phyloP scores from a whole-genome alignment of 331 rosid species.

The Acacia pycnantha region DNA sequence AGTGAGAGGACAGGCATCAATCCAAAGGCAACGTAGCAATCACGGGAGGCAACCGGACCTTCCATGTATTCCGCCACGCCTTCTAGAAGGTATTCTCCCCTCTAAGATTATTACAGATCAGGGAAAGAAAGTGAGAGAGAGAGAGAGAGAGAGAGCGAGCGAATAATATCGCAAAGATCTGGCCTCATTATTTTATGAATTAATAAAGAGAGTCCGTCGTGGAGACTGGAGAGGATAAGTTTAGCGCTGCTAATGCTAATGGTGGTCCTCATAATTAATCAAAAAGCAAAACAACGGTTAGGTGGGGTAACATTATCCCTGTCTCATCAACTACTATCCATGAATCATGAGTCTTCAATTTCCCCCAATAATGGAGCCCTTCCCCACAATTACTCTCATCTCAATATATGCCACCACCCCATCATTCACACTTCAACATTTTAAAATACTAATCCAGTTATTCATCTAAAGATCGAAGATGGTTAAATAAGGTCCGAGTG shows the following conservation, averaged over 20 bases:
- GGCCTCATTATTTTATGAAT: not conserved
- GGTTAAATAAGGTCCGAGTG: no score
- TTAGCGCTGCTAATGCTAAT: slow-evolving; percentile 27
- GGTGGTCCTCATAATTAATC: not conserved
- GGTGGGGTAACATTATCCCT: slow-evolving; percentile 45
- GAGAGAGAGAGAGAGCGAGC: not conserved
- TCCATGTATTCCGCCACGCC: slow-evolving; percentile 25
- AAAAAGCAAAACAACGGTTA: slow-evolving; percentile 38
- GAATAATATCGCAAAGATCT: not conserved
- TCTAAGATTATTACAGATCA: slow-evolving; percentile 18
- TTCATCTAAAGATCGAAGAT: no score
- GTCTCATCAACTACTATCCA: slow-evolving; percentile 24
- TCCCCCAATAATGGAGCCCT: slow-evolving; percentile 35
- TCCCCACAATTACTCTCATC: not conserved
- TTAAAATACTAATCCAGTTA: not conserved
- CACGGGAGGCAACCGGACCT: not conserved
- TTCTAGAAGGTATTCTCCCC: slow-evolving; percentile 44
- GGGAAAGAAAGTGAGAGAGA: no score
- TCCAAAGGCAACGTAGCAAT: slow-evolving; percentile 9
- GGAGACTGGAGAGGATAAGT: slow-evolving; percentile 44
- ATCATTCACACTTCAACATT: no score
- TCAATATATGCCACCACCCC: no score
- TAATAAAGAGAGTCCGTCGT: not conserved
- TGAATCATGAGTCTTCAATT: slow-evolving; percentile 30
- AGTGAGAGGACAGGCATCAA: slow-evolving; percentile 12